Evolutionary conservation across 768 basidiomycete genomes (phyloP).

Genomic region (Kwoniella botswanensis): DNA sequence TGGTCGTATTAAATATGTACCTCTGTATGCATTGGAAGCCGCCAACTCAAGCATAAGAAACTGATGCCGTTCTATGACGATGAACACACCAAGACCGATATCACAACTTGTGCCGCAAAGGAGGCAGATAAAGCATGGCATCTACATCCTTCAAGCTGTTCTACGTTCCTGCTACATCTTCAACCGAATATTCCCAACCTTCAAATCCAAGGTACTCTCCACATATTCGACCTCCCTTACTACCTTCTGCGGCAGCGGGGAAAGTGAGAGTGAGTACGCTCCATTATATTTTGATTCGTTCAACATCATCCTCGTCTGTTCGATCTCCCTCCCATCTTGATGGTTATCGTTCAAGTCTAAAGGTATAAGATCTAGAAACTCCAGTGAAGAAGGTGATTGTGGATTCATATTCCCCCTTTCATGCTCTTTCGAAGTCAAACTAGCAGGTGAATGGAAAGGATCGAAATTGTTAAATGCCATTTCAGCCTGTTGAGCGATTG

Average conservation of each 20-base stretch:
- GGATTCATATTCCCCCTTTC: background rate
- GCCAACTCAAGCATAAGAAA: too few species aligned
- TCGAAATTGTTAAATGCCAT: background rate
- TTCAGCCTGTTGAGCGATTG: background rate
- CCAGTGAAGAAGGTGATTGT: background rate
- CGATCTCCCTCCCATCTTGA: background rate
- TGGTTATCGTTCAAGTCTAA: background rate
- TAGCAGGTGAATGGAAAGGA: background rate
- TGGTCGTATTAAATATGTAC: too few species aligned
- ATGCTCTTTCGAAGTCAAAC: background rate
- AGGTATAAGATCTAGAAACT: background rate
- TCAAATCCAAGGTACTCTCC: background rate
- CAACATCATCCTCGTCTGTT: background rate
- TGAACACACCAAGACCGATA: too few species aligned
- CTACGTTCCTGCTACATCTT: too few species aligned
- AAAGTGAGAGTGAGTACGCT: too few species aligned
- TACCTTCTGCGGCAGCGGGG: background rate
- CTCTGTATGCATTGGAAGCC: too few species aligned
- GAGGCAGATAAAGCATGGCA: background rate
- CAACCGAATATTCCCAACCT: background rate
- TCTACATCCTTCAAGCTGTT: too few species aligned
- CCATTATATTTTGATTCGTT: background rate
- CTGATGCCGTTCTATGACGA: too few species aligned
- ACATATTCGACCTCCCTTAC: background rate
- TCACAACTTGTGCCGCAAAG: too few species aligned